These are phyloP conservation scores for Chaetomium cochliodes DNA, from an alignment of 495 filamentous ascomycete genomes.

Conservation along the genomic window DNA sequence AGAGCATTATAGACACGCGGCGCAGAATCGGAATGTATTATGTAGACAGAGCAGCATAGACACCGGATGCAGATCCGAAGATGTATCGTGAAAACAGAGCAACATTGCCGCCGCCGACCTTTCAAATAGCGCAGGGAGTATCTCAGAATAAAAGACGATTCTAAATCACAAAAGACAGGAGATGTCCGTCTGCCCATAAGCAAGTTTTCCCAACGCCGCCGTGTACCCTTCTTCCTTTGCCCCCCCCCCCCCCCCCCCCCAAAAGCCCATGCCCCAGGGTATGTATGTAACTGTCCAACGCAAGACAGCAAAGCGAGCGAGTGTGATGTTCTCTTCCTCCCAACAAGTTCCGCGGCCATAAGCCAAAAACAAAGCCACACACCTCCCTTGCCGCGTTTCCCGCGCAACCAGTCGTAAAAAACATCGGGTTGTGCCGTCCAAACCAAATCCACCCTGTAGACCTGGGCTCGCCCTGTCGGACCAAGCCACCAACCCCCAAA, in stretches of 20 bases:
- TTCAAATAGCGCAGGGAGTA: conserved; percentile 3
- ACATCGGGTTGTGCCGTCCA: background rate
- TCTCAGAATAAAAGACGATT: conserved; percentile 11
- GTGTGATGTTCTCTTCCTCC: background rate
- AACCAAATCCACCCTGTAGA: too few relatives aligned
- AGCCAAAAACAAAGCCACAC: background rate
- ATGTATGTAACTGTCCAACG: background rate
- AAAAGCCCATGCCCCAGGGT: background rate
- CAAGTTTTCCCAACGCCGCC: conserved; percentile 11
- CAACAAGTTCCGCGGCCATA: background rate
- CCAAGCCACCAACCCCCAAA: background rate
- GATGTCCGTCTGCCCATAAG: background rate
- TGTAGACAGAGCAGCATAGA: conserved; percentile 3
- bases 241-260: too few relatives aligned
- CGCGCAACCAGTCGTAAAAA: background rate
- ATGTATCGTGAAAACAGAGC: background rate
- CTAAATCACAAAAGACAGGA: conserved; percentile 4
- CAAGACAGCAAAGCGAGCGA: conserved; percentile 5
- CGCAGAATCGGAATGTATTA: background rate
- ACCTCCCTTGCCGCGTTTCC: background rate
- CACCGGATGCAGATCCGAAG: too few relatives aligned
- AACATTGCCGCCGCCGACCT: conserved; percentile 5
- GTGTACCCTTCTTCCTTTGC: background rate
- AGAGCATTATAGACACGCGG: too few relatives aligned
- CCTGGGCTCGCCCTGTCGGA: too few relatives aligned